A percentile compares a stretch with the other conserved stretches of the same genome.
Conservation (phyloP, 2,329 filamentous ascomycete genomes). For the Allantophomopsis cytisporea region DNA sequence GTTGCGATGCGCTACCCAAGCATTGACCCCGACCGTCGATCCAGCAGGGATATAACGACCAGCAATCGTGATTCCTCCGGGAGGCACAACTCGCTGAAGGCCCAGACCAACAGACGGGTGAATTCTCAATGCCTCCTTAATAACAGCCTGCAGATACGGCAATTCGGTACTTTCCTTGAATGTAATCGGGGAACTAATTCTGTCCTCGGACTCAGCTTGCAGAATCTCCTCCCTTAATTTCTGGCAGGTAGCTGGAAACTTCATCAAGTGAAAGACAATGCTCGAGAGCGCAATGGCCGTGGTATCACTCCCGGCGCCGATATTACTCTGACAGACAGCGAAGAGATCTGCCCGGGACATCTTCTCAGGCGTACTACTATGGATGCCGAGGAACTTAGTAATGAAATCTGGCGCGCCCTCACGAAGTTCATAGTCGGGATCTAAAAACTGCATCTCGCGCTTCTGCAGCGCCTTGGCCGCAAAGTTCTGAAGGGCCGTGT, state of each 20-base stretch:
- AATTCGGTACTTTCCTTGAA: constrained; percentile 26
- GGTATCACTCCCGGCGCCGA: constrained; percentile 25
- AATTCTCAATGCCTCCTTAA: constrained; percentile 37
- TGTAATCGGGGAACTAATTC: constrained; percentile 15
- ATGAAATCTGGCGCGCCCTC: constrained; percentile 22
- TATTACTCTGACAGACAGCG: constrained; percentile 10
- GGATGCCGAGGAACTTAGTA: constrained; percentile 25
- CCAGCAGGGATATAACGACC: constrained; percentile 26
- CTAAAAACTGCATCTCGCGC: constrained; percentile 5
- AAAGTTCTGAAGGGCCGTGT: constrained; percentile 8
- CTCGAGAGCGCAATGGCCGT: constrained; percentile 31
- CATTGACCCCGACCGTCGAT: constrained; percentile 26
- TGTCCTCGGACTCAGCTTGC: constrained; percentile 4
- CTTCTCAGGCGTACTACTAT: constrained; percentile 17
- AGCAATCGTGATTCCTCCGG: constrained; percentile 26
- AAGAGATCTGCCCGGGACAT: constrained; percentile 20
- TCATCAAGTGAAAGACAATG: constrained; percentile 29
- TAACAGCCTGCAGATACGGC: constrained; percentile 36
- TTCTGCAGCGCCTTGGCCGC: constrained; percentile 8
- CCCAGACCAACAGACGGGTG: constrained; percentile 32
- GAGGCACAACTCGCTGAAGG: constrained; percentile 30
- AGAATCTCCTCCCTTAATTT: constrained; percentile 21
- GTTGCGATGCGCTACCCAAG: constrained; percentile 28
- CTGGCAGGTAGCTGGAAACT: constrained; percentile 11
- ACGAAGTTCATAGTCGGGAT: constrained; percentile 3